phyloP scores from a whole-genome alignment of 2,329 filamentous ascomycete genomes.

The Colletotrichum sp. region DNA sequence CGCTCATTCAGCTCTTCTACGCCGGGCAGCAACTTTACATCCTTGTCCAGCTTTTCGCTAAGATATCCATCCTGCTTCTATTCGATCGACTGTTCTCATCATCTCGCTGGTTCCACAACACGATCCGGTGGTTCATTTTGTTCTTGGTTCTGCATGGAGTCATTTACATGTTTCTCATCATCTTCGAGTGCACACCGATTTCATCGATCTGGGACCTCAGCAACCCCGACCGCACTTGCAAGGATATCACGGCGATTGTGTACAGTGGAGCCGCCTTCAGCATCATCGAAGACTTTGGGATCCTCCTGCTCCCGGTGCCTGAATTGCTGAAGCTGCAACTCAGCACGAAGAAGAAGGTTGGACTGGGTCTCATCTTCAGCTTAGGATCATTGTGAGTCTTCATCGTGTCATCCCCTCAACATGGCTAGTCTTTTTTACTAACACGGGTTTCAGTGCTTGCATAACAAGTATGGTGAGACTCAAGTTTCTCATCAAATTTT shows the following conservation, averaged over 20 bases:
- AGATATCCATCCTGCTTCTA: slow-evolving; percentile 28
- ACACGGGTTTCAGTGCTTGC: slow-evolving; percentile 2
- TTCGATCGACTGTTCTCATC: slow-evolving; percentile 23
- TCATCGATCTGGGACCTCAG: slow-evolving; percentile 16
- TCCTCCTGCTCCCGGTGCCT: slow-evolving; percentile 15
- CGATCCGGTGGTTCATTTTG: background rate
- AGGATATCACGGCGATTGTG: slow-evolving; percentile 6
- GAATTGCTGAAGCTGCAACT: slow-evolving; percentile 10
- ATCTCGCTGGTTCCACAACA: background rate
- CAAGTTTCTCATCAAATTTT: slow-evolving; percentile 16
- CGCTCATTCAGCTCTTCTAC: slow-evolving; percentile 17
- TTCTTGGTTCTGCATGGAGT: slow-evolving; percentile 21
- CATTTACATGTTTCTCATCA: slow-evolving; percentile 23
- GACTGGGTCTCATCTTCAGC: slow-evolving; percentile 7
- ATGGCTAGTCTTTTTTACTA: background rate
- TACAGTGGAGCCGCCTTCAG: slow-evolving; percentile 4
- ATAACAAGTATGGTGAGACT: slow-evolving; percentile 21
- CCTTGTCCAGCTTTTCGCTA: slow-evolving; percentile 25
- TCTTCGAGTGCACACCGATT: slow-evolving; percentile 19
- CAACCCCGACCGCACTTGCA: background rate
- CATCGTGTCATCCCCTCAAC: background rate
- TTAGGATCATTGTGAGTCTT: slow-evolving; percentile 18
- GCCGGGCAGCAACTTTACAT: slow-evolving; percentile 26
- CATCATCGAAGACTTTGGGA: slow-evolving; percentile 17
- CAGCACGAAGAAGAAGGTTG: background rate